Conservation (phyloP, 768 basidiomycete genomes). For the Chalciporus chontae region DNA sequence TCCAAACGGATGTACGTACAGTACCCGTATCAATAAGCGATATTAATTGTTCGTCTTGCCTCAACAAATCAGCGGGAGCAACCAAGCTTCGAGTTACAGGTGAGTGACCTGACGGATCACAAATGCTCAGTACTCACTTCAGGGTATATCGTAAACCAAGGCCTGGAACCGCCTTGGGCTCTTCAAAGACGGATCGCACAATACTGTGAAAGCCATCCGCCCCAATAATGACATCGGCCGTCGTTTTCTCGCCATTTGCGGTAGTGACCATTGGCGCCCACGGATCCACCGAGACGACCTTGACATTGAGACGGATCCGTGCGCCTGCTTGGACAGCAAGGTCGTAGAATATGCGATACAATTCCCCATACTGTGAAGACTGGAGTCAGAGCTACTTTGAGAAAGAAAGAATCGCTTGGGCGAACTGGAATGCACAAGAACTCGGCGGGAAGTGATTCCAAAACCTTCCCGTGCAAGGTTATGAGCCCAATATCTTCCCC, state of each 20-base stretch:
- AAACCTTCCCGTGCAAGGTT: slow-evolving; percentile 42
- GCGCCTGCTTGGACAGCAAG: slow-evolving; percentile 47
- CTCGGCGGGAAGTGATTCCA: slow-evolving; percentile 42
- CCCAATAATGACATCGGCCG: slow-evolving; percentile 53
- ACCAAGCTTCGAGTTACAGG: slow-evolving; percentile 11
- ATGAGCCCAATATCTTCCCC: slow-evolving; percentile 43
- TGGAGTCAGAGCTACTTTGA: background rate
- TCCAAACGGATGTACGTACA: slow-evolving; percentile 2
- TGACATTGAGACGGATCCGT: slow-evolving; percentile 38
- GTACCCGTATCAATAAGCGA: slow-evolving; percentile 4
- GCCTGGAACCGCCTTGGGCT: background rate
- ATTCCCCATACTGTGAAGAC: slow-evolving; percentile 44
- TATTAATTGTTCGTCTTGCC: slow-evolving; percentile 18
- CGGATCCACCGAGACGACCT: slow-evolving; percentile 33
- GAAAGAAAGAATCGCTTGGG: background rate
- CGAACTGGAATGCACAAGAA: slow-evolving; percentile 46
- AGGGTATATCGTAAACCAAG: slow-evolving; percentile 11
- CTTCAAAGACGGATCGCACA: slow-evolving; percentile 27
- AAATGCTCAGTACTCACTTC: slow-evolving; percentile 5
- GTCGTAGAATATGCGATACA: slow-evolving; percentile 46
- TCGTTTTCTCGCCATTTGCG: slow-evolving; percentile 39
- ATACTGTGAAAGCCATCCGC: slow-evolving; percentile 57
- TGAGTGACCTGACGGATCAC: background rate
- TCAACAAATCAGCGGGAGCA: slow-evolving; percentile 14
- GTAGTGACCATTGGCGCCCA: slow-evolving; percentile 31